Conservation (phyloP, 495 filamentous ascomycete species). For the Penicillium ochrochloron region DNA sequence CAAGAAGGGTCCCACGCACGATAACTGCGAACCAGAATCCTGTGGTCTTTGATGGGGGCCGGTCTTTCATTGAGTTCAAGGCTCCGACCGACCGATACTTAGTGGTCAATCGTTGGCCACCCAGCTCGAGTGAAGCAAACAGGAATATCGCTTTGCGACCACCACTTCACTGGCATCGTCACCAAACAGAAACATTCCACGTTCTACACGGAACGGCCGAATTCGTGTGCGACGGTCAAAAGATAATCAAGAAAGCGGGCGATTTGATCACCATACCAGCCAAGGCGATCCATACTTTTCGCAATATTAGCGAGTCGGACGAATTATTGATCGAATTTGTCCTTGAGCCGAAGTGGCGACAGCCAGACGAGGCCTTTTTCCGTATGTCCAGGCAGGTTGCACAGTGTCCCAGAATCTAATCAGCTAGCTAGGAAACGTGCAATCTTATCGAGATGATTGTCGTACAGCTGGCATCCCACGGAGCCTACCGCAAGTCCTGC, state of each 20-base stretch:
- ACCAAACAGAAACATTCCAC: slow-evolving; percentile 21
- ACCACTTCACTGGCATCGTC: slow-evolving; percentile 23
- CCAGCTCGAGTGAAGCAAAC: slow-evolving; percentile 12
- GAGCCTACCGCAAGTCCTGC: slow-evolving; percentile 19
- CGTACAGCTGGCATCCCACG: slow-evolving; percentile 16
- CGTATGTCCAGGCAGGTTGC: neutral
- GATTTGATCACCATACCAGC: slow-evolving; percentile 16
- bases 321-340: slow-evolving; percentile 20
- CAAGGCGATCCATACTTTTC: slow-evolving; percentile 19
- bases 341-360: slow-evolving; percentile 13
- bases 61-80: slow-evolving; percentile 20
- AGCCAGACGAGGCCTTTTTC: slow-evolving; percentile 21
- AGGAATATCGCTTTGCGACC: slow-evolving; percentile 19
- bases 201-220: slow-evolving; percentile 15
- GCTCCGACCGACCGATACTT: slow-evolving; percentile 20
- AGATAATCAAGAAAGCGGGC: slow-evolving; percentile 11
- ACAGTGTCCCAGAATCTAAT: neutral
- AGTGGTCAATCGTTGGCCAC: slow-evolving; percentile 25
- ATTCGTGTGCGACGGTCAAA: slow-evolving; percentile 13
- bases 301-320: slow-evolving; percentile 16
- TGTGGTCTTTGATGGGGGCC: slow-evolving; percentile 19
- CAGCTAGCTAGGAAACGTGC: slow-evolving; percentile 17
- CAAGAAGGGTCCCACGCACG: slow-evolving; percentile 12
- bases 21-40: slow-evolving; percentile 14
- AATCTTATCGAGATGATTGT: slow-evolving; percentile 27